Conservation (phyloP, 345 rosid genomes). For the Euphorbia pulcherrima region DNA sequence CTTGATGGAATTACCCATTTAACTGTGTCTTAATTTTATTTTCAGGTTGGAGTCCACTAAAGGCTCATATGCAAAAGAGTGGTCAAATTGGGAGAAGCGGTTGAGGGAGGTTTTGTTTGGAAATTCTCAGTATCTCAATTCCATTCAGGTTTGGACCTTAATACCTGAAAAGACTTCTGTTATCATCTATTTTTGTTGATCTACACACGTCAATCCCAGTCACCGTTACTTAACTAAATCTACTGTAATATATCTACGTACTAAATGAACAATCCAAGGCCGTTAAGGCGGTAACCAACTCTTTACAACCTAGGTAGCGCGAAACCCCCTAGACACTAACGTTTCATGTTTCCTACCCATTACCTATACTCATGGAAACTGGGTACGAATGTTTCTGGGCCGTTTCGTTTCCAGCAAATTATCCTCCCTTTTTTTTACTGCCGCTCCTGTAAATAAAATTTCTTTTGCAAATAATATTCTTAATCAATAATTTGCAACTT, state of each 20-base stretch:
- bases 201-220: background rate
- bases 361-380: too few species aligned
- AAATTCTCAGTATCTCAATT: conserved; percentile 57
- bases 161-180: background rate
- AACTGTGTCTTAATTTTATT: conserved; percentile 16
- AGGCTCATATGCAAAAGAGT: conserved; percentile 66
- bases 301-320: background rate
- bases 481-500: too few species aligned
- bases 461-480: too few species aligned
- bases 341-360: too few species aligned
- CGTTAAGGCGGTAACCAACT: background rate
- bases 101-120: conserved; percentile 45
- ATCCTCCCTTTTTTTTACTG: too few species aligned
- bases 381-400: too few species aligned
- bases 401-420: too few species aligned
- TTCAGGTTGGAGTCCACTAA: conserved; percentile 71
- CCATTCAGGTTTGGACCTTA: conserved; percentile 58
- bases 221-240: background rate
- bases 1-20: background rate
- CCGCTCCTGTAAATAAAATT: too few species aligned
- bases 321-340: too few species aligned
- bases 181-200: background rate
- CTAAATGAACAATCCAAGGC: background rate
- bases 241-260: background rate
- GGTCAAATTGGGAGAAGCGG: conserved; percentile 84